A percentile compares a stretch with the other conserved stretches of the same genome.
phyloP scores from a whole-genome alignment of 2,329 filamentous ascomycete genomes.

The Venturia asperata region DNA sequence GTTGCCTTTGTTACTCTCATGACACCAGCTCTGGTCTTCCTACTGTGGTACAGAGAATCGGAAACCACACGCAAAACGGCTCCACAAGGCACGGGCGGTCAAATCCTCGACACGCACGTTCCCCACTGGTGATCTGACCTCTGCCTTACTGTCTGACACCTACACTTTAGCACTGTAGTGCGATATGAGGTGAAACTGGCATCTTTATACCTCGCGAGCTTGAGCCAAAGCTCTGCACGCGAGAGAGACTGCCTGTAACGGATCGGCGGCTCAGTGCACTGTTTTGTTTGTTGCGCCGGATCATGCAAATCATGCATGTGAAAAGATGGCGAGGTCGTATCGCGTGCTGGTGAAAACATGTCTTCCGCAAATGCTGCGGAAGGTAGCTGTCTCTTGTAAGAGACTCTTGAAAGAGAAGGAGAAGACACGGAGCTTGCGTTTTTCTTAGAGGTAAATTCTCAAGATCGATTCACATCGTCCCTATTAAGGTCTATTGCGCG shows the following conservation, averaged over 20 bases:
- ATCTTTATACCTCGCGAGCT: background rate
- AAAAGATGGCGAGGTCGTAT: background rate
- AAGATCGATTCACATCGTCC: background rate
- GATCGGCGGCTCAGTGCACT: background rate
- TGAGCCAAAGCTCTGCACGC: background rate
- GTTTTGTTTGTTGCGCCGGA: background rate
- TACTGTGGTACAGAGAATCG: background rate
- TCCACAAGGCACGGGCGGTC: background rate
- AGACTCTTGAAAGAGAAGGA: background rate
- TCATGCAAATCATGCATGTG: conserved; percentile 5
- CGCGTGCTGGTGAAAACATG: background rate
- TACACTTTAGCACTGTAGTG: background rate
- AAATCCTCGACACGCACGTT: background rate
- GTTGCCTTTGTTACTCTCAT: background rate
- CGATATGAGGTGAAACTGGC: background rate
- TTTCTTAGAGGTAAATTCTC: background rate
- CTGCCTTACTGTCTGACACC: conserved; percentile 3
- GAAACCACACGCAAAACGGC: background rate
- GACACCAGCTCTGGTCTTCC: background rate
- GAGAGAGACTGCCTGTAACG: background rate
- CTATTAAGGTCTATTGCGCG: background rate
- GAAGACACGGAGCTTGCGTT: background rate
- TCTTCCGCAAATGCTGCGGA: background rate
- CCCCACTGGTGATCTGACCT: background rate
- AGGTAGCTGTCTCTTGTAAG: background rate